A percentile compares a stretch with the other conserved stretches of the same genome.
These are phyloP conservation scores for Blastocystis sp. DNA, from an alignment of 352 stramenopile genomes.

Conservation along the genomic window DNA sequence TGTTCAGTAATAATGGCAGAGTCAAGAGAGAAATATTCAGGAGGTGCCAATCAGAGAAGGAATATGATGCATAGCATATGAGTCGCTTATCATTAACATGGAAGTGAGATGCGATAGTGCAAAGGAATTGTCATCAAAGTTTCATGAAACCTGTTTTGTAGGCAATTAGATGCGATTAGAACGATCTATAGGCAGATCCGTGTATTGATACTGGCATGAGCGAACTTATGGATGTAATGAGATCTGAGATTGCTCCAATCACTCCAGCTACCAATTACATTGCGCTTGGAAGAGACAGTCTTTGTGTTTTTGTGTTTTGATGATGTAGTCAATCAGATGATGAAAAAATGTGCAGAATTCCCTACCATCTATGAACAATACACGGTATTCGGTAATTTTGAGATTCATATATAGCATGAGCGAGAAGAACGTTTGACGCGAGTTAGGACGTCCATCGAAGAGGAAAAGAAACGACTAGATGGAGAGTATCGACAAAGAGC, in stretches of 20 bases:
- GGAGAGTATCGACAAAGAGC: not conserved
- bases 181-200: not conserved
- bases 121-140: not conserved
- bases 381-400: not conserved
- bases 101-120: slow-evolving; percentile 20
- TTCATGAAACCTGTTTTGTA: slow-evolving; percentile 43
- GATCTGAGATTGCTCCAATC: not conserved
- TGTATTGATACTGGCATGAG: slow-evolving; percentile 3
- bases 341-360: slow-evolving; percentile 52
- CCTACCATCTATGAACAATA: slow-evolving; percentile 7
- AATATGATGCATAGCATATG: not conserved
- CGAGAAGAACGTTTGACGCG: not conserved
- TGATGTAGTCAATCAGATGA: slow-evolving; percentile 38
- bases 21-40: not conserved
- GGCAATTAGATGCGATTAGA: not conserved
- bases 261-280: slow-evolving; percentile 27
- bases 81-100: slow-evolving; percentile 7
- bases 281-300: slow-evolving; percentile 38
- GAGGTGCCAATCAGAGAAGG: not conserved
- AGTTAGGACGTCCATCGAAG: not conserved
- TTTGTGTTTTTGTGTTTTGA: not conserved
- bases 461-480: slow-evolving; percentile 37
- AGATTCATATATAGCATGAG: not conserved
- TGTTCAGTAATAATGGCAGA: not conserved
- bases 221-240: slow-evolving; percentile 45